These are phyloP conservation scores for Tolypocladium ovalisporum DNA, from an alignment of 2,329 filamentous ascomycete species.

Conservation along the genomic window DNA sequence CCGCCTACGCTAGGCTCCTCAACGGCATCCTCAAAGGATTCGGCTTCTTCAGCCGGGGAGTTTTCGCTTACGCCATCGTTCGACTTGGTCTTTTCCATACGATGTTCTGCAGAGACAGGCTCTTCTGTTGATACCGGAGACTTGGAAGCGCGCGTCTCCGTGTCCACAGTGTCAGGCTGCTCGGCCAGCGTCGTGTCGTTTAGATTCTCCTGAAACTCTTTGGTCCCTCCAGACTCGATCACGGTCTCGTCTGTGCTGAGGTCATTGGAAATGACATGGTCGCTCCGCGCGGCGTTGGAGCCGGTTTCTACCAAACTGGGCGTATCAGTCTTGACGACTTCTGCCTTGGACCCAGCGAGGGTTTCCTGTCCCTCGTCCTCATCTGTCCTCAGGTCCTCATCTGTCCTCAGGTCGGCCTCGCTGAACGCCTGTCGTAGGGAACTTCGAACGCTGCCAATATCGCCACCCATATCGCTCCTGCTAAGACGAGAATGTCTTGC, in stretches of 20 bases:
- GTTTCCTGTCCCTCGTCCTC: constrained; percentile 9
- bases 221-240: background rate
- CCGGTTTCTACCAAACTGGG: no score
- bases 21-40: background rate
- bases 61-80: background rate
- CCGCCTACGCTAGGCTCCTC: background rate
- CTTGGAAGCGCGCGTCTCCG: background rate
- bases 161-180: background rate
- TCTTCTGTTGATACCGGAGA: background rate
- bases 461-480: constrained; percentile 45
- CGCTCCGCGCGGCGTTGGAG: background rate
- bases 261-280: background rate
- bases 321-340: background rate
- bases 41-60: background rate
- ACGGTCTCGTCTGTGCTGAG: background rate
- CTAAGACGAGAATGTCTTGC: constrained; percentile 45
- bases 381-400: constrained; percentile 15
- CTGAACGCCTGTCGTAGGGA: constrained; percentile 39
- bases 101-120: background rate
- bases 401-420: constrained; percentile 17
- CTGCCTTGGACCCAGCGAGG: background rate
- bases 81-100: background rate
- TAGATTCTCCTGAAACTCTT: no score
- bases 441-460: constrained; percentile 42
- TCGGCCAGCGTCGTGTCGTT: background rate